Conservation (phyloP, 177 flowering plant genomes). For the Vitis hybrid region DNA sequence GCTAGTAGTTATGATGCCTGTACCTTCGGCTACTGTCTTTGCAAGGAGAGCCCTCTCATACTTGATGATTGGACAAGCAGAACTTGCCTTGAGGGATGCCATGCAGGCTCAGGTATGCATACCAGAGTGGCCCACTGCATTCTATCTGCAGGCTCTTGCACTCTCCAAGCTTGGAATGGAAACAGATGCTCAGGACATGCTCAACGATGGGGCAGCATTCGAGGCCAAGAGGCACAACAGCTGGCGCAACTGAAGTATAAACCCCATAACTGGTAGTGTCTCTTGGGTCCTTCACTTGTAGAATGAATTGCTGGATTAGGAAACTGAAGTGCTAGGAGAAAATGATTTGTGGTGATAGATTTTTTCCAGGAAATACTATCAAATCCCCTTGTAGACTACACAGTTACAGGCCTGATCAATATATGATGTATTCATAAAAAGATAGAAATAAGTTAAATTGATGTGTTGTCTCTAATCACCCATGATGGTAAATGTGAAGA, state of each 20-base stretch:
- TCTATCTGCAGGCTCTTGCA: slow-evolving; percentile 94
- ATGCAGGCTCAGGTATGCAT: slow-evolving; percentile 98
- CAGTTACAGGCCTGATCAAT: neutral
- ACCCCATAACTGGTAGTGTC: too few species aligned
- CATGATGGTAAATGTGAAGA: too few species aligned
- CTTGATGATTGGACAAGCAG: slow-evolving; percentile 79
- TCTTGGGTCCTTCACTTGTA: neutral
- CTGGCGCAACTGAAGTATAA: slow-evolving; percentile 52
- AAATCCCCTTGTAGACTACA: neutral
- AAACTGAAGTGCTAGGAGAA: neutral
- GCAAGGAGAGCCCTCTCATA: slow-evolving; percentile 80
- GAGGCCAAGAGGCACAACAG: slow-evolving; percentile 84
- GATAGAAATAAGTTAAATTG: neutral
- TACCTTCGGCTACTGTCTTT: slow-evolving; percentile 85
- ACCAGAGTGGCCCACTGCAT: slow-evolving; percentile 97
- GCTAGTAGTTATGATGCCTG: slow-evolving; percentile 87
- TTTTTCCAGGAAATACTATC: neutral
- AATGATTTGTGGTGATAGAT: neutral
- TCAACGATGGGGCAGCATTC: slow-evolving; percentile 87
- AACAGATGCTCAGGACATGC: slow-evolving; percentile 95
- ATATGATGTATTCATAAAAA: neutral
- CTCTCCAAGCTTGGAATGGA: slow-evolving; percentile 98
- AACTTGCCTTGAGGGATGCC: slow-evolving; percentile 85
- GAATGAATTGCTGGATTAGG: neutral
- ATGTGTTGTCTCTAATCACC: too few species aligned